Evolutionary conservation across 768 basidiomycete species (phyloP), one percentile per base, ranked within the genome.

Genomic region (Trametes cingulata): DNA sequence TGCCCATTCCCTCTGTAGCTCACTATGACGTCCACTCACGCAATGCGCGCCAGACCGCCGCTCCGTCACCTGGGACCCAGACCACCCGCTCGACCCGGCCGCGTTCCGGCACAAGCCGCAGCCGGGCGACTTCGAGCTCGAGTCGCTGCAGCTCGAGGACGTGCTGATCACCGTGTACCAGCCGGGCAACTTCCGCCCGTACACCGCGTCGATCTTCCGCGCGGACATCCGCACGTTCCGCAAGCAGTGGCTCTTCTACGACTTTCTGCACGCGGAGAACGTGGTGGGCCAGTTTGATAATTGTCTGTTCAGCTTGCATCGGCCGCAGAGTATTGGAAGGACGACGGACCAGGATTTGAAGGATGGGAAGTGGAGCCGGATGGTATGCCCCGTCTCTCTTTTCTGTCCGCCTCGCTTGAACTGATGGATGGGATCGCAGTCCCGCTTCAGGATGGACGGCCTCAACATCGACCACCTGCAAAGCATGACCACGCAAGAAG

Each of bases 261-360:
- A 99, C 73, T 87, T 98, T 64, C 75, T 98, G 60, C 72, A 70
- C 49, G 95, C 97, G 0, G 95, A 98, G 70, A 92, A 90, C 64
- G 90, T 98, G 41, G 96, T 97, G 9, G 97, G 97, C 4, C 97
- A 99, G 72, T 92, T 94, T 63, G 97, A 99, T 72, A 98, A 98
- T 70, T 99, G 97, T 68, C 71, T 99, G 19, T 97, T 97, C 77
- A 98, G 95, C 71, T 71, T 99, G 63, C 97, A 98, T 69, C 90
- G 87, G 69, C 96, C 96, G 6, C 96, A 98, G 76, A 96, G 93
- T 71, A 92, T 98, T 51, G 93, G 95, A 1, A 80, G 93, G 62
- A 94, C 93, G 5, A 93, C 86, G 47, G 89, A 93, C 69, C 90
- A 86, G 68, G 94, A 96, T 61, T 70, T 91, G 33, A 85, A 88